Conservation (phyloP, 2,329 filamentous ascomycete species). For the Epichloe uncinata region DNA sequence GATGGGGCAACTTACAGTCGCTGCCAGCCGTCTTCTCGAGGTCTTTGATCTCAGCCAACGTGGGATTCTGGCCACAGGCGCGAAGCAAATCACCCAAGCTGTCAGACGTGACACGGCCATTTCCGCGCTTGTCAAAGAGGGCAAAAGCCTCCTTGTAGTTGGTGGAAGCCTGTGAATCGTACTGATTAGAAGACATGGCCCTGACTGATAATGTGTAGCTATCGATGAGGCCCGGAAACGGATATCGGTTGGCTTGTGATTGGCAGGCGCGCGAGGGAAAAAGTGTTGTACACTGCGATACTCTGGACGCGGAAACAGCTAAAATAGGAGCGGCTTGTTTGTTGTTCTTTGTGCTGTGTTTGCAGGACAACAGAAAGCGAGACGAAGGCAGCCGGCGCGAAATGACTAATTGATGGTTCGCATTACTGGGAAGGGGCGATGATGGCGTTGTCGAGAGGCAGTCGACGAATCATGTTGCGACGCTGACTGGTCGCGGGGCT, state of each 20-base stretch:
- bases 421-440: neutral
- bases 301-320: neutral
- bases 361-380: neutral
- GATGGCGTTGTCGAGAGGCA: neutral
- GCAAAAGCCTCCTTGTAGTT: conserved; percentile 99
- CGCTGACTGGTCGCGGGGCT: conserved; percentile 2
- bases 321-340: neutral
- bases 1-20: conserved; percentile 59
- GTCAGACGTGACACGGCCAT: conserved; percentile 76
- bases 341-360: neutral
- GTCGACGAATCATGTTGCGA: conserved; percentile 6
- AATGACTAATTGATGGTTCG: neutral
- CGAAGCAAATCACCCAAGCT: conserved; percentile 86
- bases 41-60: conserved; percentile 80
- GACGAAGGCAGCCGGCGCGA: neutral
- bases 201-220: neutral
- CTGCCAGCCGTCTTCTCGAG: conserved; percentile 79
- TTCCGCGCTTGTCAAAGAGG: conserved; percentile 98
- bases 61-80: conserved; percentile 96
- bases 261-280: neutral
- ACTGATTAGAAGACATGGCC: conserved; percentile 38
- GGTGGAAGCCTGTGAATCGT: conserved; percentile 56
- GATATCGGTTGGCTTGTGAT: neutral
- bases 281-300: neutral
- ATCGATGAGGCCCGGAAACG: neutral